These are phyloP conservation scores for Colletotrichum paranaense DNA, from an alignment of 2,329 filamentous ascomycete species.

Conservation along the genomic window DNA sequence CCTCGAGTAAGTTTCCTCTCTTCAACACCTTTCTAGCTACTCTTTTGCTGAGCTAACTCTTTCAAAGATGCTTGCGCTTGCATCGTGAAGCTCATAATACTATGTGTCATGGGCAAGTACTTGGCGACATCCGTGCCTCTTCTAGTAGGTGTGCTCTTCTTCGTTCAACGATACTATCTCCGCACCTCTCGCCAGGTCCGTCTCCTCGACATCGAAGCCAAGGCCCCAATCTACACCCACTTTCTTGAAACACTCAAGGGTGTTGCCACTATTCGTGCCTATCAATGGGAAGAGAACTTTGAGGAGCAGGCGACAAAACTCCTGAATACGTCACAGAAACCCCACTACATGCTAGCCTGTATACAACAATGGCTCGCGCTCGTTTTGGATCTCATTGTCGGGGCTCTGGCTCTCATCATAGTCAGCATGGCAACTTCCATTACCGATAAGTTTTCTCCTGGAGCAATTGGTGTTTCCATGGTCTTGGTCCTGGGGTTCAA, in stretches of 20 bases:
- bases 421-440: conserved; percentile 29
- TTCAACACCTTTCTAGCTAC: not conserved
- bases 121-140: conserved; percentile 43
- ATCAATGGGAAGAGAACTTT: conserved; percentile 43
- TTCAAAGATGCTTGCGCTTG: not conserved
- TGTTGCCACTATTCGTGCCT: conserved; percentile 46
- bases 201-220: conserved; percentile 45
- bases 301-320: conserved; percentile 34
- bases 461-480: conserved; percentile 39
- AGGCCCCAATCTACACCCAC: conserved; percentile 43
- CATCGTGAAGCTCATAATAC: conserved; percentile 11
- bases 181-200: conserved; percentile 46
- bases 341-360: conserved; percentile 62
- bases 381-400: conserved; percentile 63
- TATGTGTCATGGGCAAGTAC: conserved; percentile 13
- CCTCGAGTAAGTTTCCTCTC: not conserved
- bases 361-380: conserved; percentile 66
- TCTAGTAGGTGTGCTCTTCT: conserved; percentile 40
- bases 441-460: conserved; percentile 40
- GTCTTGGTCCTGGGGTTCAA: conserved; percentile 5
- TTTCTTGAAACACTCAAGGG: conserved; percentile 43
- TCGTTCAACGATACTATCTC: conserved; percentile 41
- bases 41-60: not conserved
- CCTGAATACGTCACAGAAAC: conserved; percentile 58
- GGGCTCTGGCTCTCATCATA: conserved; percentile 53